Base-by-base conservation (phyloP, 306 rosid species). In the Senna siamea region DNA sequence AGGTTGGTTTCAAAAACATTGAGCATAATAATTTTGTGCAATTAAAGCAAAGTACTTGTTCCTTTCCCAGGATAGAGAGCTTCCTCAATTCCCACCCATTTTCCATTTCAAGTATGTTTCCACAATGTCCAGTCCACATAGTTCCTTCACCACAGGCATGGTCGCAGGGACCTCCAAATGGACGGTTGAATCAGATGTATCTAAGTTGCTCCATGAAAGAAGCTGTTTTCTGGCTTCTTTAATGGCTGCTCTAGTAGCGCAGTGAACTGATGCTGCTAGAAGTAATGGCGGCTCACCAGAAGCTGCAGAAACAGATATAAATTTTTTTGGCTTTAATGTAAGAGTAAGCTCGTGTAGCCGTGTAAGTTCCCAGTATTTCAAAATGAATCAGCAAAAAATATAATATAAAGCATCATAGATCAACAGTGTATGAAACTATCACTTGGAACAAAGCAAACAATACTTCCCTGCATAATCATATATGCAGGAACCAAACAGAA, bases 211-310 rank as follows among this genome's bases (percentile, higher is more conserved):
- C 99, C 97, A 94, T 65, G 76, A 78, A 53, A 74, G 78, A 76
- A 88, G 77, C 84, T 94, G 97, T 71, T 85, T 86, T 61, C 95
- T 82, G 14, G 97, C 92, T 69, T 81, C 98, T 82, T 66, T 81
- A 46, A 88, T 76, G 22, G 98, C 97, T n/a, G 92, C 94, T 77
- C 96, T 88, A 7, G 93, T 74, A 30, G 98, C 98, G 56, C 96
- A 86, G 58, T 91, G 98, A 78, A 94, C 85, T 0, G 98, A 94
- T 71, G 85, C 90, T 2, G 96, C 97, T 38, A 91, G 80, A 74
- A 91, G 86, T 38, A 94, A 62, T 6, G 98, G 97, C 0, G 98
- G 97, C 79, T 94, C 98, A 0, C 98, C 98, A 51, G 98, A 94
- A 80, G 97, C 98, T 94, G 89, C 86, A 80, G 11, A 54, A 76